phyloP scores from a whole-genome alignment of 441 rosid species.

The Corymbia citriodora region DNA sequence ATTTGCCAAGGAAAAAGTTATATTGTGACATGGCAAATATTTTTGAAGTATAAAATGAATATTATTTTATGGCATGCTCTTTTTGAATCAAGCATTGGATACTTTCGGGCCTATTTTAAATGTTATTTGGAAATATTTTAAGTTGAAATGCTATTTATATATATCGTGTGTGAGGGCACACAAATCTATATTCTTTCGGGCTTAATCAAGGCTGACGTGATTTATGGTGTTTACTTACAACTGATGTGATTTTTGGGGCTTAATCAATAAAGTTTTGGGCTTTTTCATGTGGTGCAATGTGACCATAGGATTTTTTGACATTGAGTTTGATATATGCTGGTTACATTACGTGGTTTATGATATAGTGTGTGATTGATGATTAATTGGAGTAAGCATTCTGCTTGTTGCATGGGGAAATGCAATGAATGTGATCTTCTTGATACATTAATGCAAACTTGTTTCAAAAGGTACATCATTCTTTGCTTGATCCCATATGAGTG shows the following conservation, averaged over 20 bases:
- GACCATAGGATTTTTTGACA: neutral
- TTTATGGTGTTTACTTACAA: no score
- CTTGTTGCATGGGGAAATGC: neutral
- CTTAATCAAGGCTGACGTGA: neutral
- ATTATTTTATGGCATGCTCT: neutral
- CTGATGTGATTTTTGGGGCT: neutral
- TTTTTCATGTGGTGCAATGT: neutral
- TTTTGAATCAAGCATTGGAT: neutral
- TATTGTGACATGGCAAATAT: accelerated
- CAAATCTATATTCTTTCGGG: no score
- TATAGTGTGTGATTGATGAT: no score
- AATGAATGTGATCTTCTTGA: neutral
- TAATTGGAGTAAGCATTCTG: neutral
- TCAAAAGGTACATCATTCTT: no score
- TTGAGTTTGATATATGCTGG: neutral
- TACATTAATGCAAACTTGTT: neutral
- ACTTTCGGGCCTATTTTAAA: neutral
- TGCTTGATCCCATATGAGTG: neutral
- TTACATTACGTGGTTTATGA: no score
- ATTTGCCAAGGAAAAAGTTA: neutral
- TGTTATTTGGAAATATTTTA: no score
- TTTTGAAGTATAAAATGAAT: neutral
- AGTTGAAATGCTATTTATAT: no score
- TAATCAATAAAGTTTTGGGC: no score
- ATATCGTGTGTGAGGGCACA: no score